Evolutionary conservation across 140 eudicot genomes (phyloP).

Genomic region (Eryngium alpinum): DNA sequence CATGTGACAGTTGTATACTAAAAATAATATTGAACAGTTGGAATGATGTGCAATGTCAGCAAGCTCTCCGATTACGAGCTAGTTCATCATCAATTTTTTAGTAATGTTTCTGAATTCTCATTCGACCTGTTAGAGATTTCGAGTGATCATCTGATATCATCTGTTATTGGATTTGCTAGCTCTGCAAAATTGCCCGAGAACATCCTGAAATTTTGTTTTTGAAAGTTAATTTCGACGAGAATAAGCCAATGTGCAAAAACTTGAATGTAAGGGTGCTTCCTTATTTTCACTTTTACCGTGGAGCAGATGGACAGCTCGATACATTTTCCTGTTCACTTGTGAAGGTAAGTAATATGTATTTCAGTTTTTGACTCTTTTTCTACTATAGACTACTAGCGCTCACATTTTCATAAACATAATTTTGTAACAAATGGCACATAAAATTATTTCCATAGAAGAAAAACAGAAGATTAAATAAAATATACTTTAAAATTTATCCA

Average conservation of each 20-base stretch:
- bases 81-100: background rate
- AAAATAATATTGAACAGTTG: background rate
- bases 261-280: slow-evolving; percentile 98
- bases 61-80: background rate
- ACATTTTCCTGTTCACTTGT: slow-evolving; percentile 88
- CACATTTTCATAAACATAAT: too few species aligned
- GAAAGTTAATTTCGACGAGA: slow-evolving; percentile 93
- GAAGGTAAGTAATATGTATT: slow-evolving; percentile 45
- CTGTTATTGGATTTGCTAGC: slow-evolving; percentile 36
- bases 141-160: slow-evolving; percentile 4
- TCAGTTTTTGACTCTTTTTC: background rate
- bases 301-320: slow-evolving; percentile 93
- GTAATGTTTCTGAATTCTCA: background rate
- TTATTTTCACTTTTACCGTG: slow-evolving; percentile 90
- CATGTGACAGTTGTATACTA: background rate
- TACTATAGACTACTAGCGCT: too few species aligned
- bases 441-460: too few species aligned
- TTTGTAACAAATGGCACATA: too few species aligned
- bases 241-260: slow-evolving; percentile 92
- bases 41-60: background rate
- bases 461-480: too few species aligned
- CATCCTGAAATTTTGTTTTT: slow-evolving; percentile 78
- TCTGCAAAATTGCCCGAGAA: slow-evolving; percentile 82
- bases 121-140: background rate
- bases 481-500: too few species aligned